Base-by-base conservation (phyloP, 164 flowering plant species). In the Vitis cinerea region DNA sequence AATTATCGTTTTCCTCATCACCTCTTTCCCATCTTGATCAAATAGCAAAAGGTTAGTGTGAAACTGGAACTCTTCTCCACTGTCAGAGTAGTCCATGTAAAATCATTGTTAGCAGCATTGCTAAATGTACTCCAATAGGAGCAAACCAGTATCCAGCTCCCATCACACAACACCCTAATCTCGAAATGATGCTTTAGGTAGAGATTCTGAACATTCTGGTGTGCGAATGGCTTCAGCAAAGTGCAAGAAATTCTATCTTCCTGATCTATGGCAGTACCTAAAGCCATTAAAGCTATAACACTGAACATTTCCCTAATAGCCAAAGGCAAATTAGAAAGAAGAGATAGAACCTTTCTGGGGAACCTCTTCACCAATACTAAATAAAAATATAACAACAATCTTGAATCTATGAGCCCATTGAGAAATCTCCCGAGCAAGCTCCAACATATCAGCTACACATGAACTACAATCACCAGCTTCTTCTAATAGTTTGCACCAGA, bases 381-480 rank as follows among this genome's bases (percentile, higher is more conserved):
- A 90, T 52, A 95, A 77, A 74, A 95, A 93, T 71, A 95, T 91
- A 58, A 95, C 83, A 78, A 85, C 78, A 71, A 86, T 83, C 77
- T 86, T 93, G 58, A 91, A 91, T 47, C 94, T 94, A 82, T 91
- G 97, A 67, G 97, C 97, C 98, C 94, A 93, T 19, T 95, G 99
- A 75, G 98, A 93, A 82, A 86, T 67, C 10, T 85, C 96, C 70
- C 97, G 90, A 75, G 97, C 96, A 81, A 95, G 97, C 82, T 95
- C 99, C 77, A 95, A 72, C 92, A 95, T 95, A 54, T 90, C 96
- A 78, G 91, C 92, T 16, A 91, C 85, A 79, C 98, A 93, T 61
- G 99, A 95, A 77, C 96, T 91, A 82, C 96, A 91, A 72, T 95
- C 99, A 56, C 98, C 99, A 73, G 99, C 98, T 63, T 98, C 99